These are phyloP conservation scores for Kuraishia ogatae DNA, from an alignment of 805 yeast genomes.

Conservation along the genomic window DNA sequence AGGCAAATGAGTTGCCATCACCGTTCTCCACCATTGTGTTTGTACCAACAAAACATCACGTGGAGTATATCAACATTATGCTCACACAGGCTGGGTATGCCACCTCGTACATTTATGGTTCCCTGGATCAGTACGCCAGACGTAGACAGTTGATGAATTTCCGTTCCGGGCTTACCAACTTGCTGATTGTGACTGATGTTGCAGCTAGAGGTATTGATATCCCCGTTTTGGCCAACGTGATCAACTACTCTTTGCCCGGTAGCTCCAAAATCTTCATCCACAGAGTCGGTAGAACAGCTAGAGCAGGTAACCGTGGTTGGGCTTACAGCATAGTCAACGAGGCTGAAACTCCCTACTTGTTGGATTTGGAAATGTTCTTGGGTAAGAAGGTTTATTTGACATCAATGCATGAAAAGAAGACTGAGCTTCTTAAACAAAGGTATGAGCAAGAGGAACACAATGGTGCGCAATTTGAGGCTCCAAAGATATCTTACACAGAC, in stretches of 20 bases:
- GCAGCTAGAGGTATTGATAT: conserved; percentile 99
- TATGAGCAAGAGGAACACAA: conserved; percentile 28
- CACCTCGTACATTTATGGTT: conserved; percentile 83
- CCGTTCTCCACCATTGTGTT: conserved; percentile 83
- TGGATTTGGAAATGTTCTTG: conserved; percentile 84
- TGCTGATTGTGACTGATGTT: conserved; percentile 96
- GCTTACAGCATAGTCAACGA: conserved; percentile 87
- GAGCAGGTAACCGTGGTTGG: conserved; percentile 98
- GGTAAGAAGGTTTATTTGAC: conserved; percentile 75
- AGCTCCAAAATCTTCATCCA: conserved; percentile 92
- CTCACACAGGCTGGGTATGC: conserved; percentile 77
- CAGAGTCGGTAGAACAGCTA: conserved; percentile 98
- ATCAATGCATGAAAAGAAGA: conserved; percentile 56
- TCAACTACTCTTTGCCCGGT: conserved; percentile 84
- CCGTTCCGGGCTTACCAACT: conserved; percentile 71
- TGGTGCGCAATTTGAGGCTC: conserved; percentile 30
- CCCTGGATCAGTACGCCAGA: conserved; percentile 93
- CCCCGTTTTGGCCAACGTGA: conserved; percentile 90
- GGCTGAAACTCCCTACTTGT: conserved; percentile 78
- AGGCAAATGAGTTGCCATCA: conserved; percentile 80
- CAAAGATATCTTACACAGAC: conserved; percentile 62
- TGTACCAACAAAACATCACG: conserved; percentile 97
- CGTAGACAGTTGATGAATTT: conserved; percentile 80
- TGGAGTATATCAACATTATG: conserved; percentile 73
- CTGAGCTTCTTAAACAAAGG: conserved; percentile 39